Base-by-base conservation (phyloP, 1,139 yeast genomes). In the Kodamaea anthophila region DNA sequence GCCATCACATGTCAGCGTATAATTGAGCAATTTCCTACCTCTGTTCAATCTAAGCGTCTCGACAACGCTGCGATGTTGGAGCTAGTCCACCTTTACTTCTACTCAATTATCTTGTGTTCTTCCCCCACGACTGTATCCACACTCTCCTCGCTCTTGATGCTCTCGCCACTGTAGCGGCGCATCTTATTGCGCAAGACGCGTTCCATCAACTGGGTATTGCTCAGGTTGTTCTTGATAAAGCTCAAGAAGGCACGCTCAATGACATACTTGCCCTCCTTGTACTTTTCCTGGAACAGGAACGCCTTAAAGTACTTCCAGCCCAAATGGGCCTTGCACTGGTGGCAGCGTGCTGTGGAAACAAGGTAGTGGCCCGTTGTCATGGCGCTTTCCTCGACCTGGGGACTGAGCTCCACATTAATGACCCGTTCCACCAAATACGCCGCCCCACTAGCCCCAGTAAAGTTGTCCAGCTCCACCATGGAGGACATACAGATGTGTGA, bases 271-370 rank as follows among this genome's bases (percentile, higher is more conserved):
- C 87, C 86, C 49, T 78, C 91, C 51, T 86, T 85, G 52, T 85
- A 85, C 37, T 64, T 60, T 53, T 85, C 86, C 15, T 60, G 49
- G 30, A 58, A 55, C 26, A 63, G 60, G 38, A 62, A 74, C 9
- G 91, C 71, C 44, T 68, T 71, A 37, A 79, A 64, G 51, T 86
- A 86, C 41, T 68, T 72, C 96, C 96, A 85, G 7, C 95, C 96
- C 20, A 85, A 56, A 27, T 64, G 63, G 4, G 55, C 49, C 30
- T 59, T 53, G 51, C 95, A 85, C 44, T 77, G 84, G 37, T 69
- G 71, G 53, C 96, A 85, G 30, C 54, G 54, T 20, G 84, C 71
- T 38, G 74, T 74, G 41, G 74, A 73, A 15, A 83, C 81, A 9
- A 68, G 58, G 49, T 82, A 86, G 16, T 54, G 53, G 2, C 95